Conservation (phyloP, 805 yeast genomes). For the Debaryomyces hansenii region DNA sequence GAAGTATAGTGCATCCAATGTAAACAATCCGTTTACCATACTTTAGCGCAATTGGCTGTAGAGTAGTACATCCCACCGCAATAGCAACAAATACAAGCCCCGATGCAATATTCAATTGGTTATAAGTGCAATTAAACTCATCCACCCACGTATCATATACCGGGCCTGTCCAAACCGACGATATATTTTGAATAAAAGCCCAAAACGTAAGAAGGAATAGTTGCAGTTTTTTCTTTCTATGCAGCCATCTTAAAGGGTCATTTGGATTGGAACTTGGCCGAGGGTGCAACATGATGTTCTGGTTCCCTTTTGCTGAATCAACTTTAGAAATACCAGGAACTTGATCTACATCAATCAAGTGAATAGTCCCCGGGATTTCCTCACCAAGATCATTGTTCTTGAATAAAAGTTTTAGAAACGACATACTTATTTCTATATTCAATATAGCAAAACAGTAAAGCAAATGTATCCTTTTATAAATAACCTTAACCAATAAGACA, state of each 20-base stretch:
- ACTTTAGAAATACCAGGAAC: slow-evolving; percentile 4
- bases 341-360: slow-evolving; percentile 2
- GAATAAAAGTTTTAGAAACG: no score
- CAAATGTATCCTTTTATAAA: no score
- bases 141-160: slow-evolving; percentile 14
- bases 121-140: slow-evolving; percentile 11
- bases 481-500: no score
- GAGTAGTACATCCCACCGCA: slow-evolving; percentile 41
- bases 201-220: slow-evolving; percentile 22
- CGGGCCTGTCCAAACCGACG: slow-evolving; percentile 15
- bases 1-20: slow-evolving; percentile 25
- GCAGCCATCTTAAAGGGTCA: slow-evolving; percentile 69
- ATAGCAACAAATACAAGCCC: slow-evolving; percentile 5
- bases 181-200: slow-evolving; percentile 14
- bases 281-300: slow-evolving; percentile 52
- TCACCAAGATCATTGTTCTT: no score
- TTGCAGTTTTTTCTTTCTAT: slow-evolving; percentile 46
- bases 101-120: slow-evolving; percentile 2
- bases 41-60: slow-evolving; percentile 52
- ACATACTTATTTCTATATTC: no score
- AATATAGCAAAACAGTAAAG: no score
- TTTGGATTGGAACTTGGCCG: slow-evolving; percentile 68
- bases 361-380: no score
- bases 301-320: slow-evolving; percentile 8
- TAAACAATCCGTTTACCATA: slow-evolving; percentile 51